Percentiles rank a stretch among this genome's conserved stretches.
phyloP scores from a whole-genome alignment of 805 yeast species.

The Pichia scutulata region DNA sequence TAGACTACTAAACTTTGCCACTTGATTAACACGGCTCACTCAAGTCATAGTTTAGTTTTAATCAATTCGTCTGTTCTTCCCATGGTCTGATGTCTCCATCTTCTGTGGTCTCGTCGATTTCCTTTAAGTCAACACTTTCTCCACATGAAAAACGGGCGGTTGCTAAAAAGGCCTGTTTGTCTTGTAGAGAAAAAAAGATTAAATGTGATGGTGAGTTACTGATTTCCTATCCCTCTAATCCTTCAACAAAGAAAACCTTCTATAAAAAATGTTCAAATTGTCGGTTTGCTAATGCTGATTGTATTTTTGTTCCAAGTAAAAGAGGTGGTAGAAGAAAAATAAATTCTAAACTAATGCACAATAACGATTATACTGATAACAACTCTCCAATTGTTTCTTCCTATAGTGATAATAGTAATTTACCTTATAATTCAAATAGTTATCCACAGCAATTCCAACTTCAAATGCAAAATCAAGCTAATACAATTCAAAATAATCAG shows the following conservation, averaged over 20 bases:
- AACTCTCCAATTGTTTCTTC: conserved; percentile 3
- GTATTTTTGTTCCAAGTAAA: conserved; percentile 49
- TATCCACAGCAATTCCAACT: background rate
- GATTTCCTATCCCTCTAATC: conserved; percentile 3
- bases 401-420: background rate
- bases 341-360: conserved; percentile 5
- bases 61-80: too few species aligned
- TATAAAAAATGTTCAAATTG: conserved; percentile 43
- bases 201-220: conserved; percentile 56
- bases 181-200: conserved; percentile 57
- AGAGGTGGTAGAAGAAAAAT: conserved; percentile 50
- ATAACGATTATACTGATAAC: background rate
- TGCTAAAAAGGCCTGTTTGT: conserved; percentile 53
- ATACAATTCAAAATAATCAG: background rate
- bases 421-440: background rate
- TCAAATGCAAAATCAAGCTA: background rate
- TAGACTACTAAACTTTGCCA: background rate
- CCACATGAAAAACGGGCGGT: conserved; percentile 35
- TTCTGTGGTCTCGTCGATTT: background rate
- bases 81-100: background rate
- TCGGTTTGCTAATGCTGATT: conserved; percentile 34
- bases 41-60: too few species aligned
- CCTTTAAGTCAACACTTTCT: background rate
- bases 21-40: background rate
- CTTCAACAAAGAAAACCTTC: conserved; percentile 12